Percentiles rank a stretch among this genome's conserved stretches.
These are phyloP conservation scores for Lycium ferocissimum DNA, from an alignment of 257 asterid species.

Conservation along the genomic window DNA sequence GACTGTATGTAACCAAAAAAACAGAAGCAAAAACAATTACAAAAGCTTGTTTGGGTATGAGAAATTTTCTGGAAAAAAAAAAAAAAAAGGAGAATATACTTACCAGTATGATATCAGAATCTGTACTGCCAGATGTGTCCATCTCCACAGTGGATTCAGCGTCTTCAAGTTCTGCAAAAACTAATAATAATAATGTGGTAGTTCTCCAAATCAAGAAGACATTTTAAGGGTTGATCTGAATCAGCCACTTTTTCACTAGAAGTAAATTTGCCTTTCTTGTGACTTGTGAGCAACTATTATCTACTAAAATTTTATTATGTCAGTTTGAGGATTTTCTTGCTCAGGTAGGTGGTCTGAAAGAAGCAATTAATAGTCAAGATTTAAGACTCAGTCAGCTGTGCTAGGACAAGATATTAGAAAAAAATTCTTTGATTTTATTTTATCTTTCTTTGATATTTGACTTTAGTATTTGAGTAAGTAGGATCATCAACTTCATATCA, in stretches of 20 bases:
- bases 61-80: background rate
- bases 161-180: background rate
- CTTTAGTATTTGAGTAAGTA: slow-evolving; percentile 16
- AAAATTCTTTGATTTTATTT: background rate
- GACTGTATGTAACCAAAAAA: background rate
- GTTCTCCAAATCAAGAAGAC: slow-evolving; percentile 7
- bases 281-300: background rate
- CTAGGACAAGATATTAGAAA: background rate
- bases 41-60: background rate
- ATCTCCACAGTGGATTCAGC: background rate
- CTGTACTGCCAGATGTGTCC: slow-evolving; percentile 10
- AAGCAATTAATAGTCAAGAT: background rate
- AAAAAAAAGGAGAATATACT: background rate
- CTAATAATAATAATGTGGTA: background rate
- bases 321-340: background rate
- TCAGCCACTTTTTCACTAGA: slow-evolving; percentile 34
- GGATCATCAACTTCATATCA: background rate
- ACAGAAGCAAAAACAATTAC: background rate
- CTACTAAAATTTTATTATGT: slow-evolving; percentile 8
- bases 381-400: slow-evolving; percentile 5
- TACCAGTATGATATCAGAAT: background rate
- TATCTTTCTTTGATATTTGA: background rate
- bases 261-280: background rate
- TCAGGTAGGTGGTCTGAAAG: background rate
- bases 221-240: slow-evolving; percentile 40